phyloP scores from a whole-genome alignment of 768 basidiomycete species.

The Boletales sp. region DNA sequence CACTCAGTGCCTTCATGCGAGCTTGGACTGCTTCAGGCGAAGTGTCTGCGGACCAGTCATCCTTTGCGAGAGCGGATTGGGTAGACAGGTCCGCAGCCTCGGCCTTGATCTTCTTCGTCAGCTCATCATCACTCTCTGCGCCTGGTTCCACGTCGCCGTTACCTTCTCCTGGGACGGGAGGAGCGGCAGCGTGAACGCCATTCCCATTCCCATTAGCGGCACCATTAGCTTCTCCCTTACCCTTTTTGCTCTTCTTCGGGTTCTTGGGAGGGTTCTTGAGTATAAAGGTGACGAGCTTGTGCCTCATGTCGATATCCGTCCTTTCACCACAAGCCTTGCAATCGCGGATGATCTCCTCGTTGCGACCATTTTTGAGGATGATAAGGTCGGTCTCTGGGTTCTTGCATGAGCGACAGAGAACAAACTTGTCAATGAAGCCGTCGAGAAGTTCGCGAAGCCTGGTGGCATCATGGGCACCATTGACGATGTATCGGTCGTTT shows the following conservation, averaged over 20 bases:
- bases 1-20: constrained; percentile 70
- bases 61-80: constrained; percentile 56
- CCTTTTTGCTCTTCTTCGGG: constrained; percentile 61
- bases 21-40: constrained; percentile 85
- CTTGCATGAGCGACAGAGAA: constrained; percentile 96
- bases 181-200: constrained; percentile 36
- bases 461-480: constrained; percentile 89
- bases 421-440: constrained; percentile 96
- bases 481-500: constrained; percentile 97
- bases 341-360: constrained; percentile 88
- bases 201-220: constrained; percentile 47
- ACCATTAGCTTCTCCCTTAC: constrained; percentile 54
- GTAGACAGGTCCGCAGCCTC: constrained; percentile 76
- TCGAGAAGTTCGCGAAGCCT: constrained; percentile 95
- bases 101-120: constrained; percentile 88
- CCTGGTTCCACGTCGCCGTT: constrained; percentile 42
- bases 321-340: constrained; percentile 98
- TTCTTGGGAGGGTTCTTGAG: constrained; percentile 96
- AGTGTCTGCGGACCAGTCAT: constrained; percentile 92
- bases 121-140: constrained; percentile 81
- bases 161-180: constrained; percentile 38
- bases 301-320: constrained; percentile 90
- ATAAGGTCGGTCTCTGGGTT: constrained; percentile 97
- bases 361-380: constrained; percentile 77
- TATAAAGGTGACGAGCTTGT: constrained; percentile 95